Conservation (phyloP, 2,329 filamentous ascomycete species). For the Colletotrichum abscissum region DNA sequence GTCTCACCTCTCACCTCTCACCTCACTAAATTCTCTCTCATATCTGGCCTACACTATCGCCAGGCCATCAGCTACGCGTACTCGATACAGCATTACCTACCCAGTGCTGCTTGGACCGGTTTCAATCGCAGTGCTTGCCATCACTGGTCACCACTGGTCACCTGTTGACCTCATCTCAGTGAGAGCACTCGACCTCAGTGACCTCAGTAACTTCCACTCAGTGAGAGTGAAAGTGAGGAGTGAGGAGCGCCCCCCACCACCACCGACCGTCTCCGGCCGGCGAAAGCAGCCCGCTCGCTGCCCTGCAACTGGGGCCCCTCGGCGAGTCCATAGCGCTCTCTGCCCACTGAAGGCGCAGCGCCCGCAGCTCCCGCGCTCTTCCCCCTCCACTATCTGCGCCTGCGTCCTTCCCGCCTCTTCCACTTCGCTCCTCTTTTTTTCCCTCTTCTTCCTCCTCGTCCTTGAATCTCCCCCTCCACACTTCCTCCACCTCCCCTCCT, state of each 20-base stretch:
- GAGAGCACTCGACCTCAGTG: no score
- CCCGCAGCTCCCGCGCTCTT: background rate
- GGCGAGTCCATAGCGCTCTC: conserved; percentile 2
- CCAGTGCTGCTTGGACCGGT: background rate
- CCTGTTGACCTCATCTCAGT: background rate
- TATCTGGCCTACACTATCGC: background rate
- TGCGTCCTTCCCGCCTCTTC: conserved; percentile 12
- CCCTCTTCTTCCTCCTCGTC: conserved; percentile 4
- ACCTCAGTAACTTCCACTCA: no score
- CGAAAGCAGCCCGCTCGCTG: background rate
- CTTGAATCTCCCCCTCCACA: background rate
- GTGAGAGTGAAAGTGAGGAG: background rate
- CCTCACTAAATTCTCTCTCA: background rate
- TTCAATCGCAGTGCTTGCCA: background rate
- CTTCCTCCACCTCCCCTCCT: conserved; percentile 7
- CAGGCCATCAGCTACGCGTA: background rate
- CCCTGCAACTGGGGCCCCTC: background rate
- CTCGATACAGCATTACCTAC: background rate
- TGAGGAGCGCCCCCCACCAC: background rate
- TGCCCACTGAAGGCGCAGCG: background rate
- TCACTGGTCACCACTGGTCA: background rate
- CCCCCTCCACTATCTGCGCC: background rate
- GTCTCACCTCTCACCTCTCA: background rate
- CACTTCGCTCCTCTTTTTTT: conserved; percentile 10
- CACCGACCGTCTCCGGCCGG: background rate